Base-by-base conservation (phyloP, 768 basidiomycete genomes). In the Gloeostereum incarnatum region DNA sequence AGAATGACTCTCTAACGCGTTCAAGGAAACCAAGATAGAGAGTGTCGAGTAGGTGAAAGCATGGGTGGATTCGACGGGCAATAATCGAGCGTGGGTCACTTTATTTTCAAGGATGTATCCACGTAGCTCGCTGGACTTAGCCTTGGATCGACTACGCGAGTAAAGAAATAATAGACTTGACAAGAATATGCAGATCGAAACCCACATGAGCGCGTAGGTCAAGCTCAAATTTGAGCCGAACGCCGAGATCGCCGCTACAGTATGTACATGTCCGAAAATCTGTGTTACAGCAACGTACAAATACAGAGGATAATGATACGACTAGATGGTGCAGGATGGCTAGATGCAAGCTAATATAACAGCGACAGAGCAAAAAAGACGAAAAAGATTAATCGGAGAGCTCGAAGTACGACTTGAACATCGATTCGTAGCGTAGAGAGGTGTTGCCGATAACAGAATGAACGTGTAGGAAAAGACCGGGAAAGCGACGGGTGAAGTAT, bases 401-500 rank as follows among this genome's bases (percentile, higher is more conserved):
- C 44, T 89, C 81, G 51, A 92, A 97, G 59, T 97, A 97, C 27
- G 73, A 61, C 54, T 79, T 76, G 64, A 98, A 98, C 82, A 92
- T 89, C 11, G 86, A 77, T 56, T 98, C 96, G 45, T 70, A 66
- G 36, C 78, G 69, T 29, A 97, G 66, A n/a, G 71, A 62, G 9
- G 81, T 83, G 21, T 71, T 65, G 6, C 72, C 69, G 46, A 99
- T 70, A 49, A 92, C 88, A n/a, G 66, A 57, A 50, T 94, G 84
- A 16, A 97, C 92, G 55, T 97, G 92, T 35, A 97, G 64, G 70
- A 99, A 90, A 6, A 98, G 71, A 11, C 62, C 67, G 10, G 96
- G 96, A 63, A 84, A 98, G n/a, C 92, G 78, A 21, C 77, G 71
- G 2, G 94, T 97, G 55, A 98, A 99, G 59, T 98, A 99, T 1